phyloP scores from a whole-genome alignment of 2,329 filamentous ascomycete species.

The Xylaria polymorpha region DNA sequence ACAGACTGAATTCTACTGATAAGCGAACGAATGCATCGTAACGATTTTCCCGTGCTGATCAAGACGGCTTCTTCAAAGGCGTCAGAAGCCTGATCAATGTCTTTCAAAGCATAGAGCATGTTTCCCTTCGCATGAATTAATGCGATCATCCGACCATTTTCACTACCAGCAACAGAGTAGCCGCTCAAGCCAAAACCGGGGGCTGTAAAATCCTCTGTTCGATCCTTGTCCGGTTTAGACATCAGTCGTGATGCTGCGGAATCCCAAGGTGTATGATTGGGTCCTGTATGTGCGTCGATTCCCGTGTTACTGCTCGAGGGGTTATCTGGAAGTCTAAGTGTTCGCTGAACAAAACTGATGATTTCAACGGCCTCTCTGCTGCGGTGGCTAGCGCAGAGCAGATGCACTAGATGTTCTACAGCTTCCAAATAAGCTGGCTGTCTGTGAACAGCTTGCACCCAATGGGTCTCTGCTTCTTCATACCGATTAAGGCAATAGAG shows the following conservation, averaged over 20 bases:
- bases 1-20: constrained; percentile 82
- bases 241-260: constrained; percentile 15
- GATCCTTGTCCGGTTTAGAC: constrained; percentile 33
- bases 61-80: constrained; percentile 96
- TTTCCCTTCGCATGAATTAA: constrained; percentile 98
- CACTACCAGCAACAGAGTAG: constrained; percentile 83
- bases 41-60: constrained; percentile 80
- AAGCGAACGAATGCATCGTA: constrained; percentile 78
- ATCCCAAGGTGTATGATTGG: constrained; percentile 31
- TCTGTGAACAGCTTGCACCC: constrained; percentile 84
- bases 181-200: constrained; percentile 79
- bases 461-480: constrained; percentile 85
- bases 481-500: constrained; percentile 84
- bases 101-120: constrained; percentile 90
- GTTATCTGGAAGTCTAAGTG: constrained; percentile 67
- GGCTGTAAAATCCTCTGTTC: constrained; percentile 36
- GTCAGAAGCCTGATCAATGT: constrained; percentile 81
- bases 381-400: constrained; percentile 84
- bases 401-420: constrained; percentile 90
- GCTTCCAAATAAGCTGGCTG: constrained; percentile 93
- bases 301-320: constrained; percentile 23
- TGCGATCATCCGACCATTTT: constrained; percentile 94
- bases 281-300: constrained; percentile 12
- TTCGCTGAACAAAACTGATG: constrained; percentile 84
- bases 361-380: constrained; percentile 87